phyloP scores from a whole-genome alignment of 805 yeast genomes.

The Starmerella powellii region DNA sequence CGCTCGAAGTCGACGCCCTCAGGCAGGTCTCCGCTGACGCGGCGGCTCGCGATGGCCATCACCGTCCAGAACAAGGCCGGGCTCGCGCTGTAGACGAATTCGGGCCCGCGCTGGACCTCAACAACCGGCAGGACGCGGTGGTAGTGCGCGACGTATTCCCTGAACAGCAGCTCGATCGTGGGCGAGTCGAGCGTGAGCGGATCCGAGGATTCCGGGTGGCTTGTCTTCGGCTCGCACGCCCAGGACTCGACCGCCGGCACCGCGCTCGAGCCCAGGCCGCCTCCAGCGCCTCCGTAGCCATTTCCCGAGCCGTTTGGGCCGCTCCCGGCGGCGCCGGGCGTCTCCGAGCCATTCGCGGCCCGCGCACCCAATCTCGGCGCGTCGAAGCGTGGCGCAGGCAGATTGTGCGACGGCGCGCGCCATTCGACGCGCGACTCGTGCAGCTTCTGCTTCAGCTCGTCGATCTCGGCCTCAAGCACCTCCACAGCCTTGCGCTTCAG shows the following conservation, averaged over 20 bases:
- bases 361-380: conserved; percentile 2
- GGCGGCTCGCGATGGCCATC: conserved; percentile 68
- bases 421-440: background rate
- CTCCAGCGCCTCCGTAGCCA: too few species aligned
- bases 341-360: too few species aligned
- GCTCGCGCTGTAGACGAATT: conserved; percentile 60
- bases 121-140: conserved; percentile 84
- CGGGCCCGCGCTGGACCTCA: conserved; percentile 72
- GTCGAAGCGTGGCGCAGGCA: conserved; percentile 11
- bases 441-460: conserved; percentile 39
- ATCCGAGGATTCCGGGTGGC: conserved; percentile 34
- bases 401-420: background rate
- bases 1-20: conserved; percentile 39
- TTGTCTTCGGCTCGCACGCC: conserved; percentile 50
- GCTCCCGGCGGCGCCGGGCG: too few species aligned
- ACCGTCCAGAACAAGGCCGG: conserved; percentile 92
- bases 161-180: conserved; percentile 49
- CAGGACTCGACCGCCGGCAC: conserved; percentile 14
- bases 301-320: too few species aligned
- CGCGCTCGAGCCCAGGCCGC: too few species aligned
- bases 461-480: conserved; percentile 58
- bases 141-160: conserved; percentile 62
- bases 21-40: conserved; percentile 33
- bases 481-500: conserved; percentile 52
- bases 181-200: conserved; percentile 49